Conservation (phyloP, 1,284 basidiomycete species). For the Tremellales sp. region DNA sequence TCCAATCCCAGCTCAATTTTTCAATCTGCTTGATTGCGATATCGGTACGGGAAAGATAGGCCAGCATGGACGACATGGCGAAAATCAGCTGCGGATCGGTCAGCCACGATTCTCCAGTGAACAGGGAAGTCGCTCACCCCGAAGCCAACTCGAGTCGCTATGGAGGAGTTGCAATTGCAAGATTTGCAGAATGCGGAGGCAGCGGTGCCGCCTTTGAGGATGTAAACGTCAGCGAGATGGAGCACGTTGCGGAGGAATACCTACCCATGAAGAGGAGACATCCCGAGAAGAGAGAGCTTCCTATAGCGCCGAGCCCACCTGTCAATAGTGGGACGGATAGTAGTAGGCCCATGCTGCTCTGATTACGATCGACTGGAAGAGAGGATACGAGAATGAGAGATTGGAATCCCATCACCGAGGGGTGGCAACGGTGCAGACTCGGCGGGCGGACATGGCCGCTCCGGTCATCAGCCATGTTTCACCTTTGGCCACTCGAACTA, state of each 20-base stretch:
- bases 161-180: conserved; percentile 98
- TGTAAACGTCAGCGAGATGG: neutral
- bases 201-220: conserved; percentile 45
- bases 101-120: conserved; percentile 4
- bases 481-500: no score
- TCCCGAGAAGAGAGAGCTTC: conserved; percentile 73
- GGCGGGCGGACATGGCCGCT: no score
- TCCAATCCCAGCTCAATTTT: conserved; percentile 91
- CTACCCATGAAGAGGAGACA: conserved; percentile 54
- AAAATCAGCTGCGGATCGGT: conserved; percentile 72
- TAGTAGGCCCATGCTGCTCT: conserved; percentile 68
- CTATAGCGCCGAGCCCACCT: conserved; percentile 70
- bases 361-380: no score
- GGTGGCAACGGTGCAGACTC: no score
- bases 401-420: no score
- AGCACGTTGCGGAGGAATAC: conserved; percentile 53
- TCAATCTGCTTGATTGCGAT: conserved; percentile 82
- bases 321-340: conserved; percentile 77
- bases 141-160: conserved; percentile 95
- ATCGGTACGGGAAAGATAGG: conserved; percentile 92
- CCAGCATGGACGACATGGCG: conserved; percentile 89
- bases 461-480: no score
- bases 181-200: conserved; percentile 98
- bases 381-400: no score
- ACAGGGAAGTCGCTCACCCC: conserved; percentile 58